Conservation (phyloP, 805 yeast genomes). For the Kregervanrija fluxuum region DNA sequence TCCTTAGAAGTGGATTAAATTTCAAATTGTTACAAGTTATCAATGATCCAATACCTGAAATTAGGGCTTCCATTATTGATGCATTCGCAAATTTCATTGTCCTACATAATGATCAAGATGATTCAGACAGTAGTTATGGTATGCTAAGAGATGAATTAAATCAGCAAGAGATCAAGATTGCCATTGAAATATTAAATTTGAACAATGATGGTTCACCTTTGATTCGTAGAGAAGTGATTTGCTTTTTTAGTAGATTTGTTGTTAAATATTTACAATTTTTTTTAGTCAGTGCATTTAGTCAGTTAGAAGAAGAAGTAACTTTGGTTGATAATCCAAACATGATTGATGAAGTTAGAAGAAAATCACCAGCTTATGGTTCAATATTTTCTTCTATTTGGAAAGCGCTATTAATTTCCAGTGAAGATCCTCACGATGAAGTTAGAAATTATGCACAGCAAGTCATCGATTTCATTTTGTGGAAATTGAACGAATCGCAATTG, state of each 20-base stretch:
- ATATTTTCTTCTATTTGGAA: constrained; percentile 85
- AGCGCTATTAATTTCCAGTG: constrained; percentile 66
- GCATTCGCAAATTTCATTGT: constrained; percentile 58
- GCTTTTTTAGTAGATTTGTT: constrained; percentile 70
- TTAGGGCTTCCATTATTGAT: constrained; percentile 73
- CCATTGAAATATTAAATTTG: constrained; percentile 57
- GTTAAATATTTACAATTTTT: constrained; percentile 65
- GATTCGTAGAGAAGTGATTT: constrained; percentile 78
- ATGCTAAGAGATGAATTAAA: constrained; percentile 36
- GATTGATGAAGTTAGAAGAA: constrained; percentile 57
- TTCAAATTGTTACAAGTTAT: constrained; percentile 50
- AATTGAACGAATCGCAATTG: constrained; percentile 58
- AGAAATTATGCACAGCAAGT: constrained; percentile 63
- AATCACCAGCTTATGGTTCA: constrained; percentile 80
- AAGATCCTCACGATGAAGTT: constrained; percentile 85
- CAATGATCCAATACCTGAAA: constrained; percentile 92
- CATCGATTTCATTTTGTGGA: constrained; percentile 63
- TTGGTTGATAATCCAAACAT: constrained; percentile 53
- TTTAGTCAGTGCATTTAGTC: constrained; percentile 79
- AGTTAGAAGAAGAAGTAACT: constrained; percentile 72
- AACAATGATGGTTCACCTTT: constrained; percentile 85
- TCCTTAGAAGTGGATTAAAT: constrained; percentile 56
- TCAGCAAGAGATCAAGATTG: constrained; percentile 63
- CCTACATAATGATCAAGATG: constrained; percentile 40
- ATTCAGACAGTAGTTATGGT: constrained; percentile 19